phyloP scores from a whole-genome alignment of 129 eudicot species.

The Flaveria bidentis region DNA sequence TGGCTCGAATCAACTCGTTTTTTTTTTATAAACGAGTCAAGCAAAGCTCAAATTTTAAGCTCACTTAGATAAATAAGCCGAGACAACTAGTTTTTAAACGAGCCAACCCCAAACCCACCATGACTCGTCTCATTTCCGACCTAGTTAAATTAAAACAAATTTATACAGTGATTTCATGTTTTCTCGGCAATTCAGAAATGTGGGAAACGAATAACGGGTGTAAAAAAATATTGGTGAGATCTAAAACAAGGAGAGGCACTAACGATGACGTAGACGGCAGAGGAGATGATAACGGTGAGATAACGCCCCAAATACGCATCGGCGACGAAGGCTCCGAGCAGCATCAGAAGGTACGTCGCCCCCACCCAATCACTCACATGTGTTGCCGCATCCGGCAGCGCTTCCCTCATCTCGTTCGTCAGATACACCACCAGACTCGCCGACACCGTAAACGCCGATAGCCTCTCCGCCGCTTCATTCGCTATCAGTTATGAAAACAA shows the following conservation, averaged over 20 bases:
- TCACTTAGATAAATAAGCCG: too few species aligned
- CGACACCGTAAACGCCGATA: conserved; percentile 75
- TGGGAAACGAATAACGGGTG: too few species aligned
- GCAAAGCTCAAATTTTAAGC: too few species aligned
- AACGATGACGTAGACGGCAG: conserved; percentile 69
- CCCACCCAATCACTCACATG: conserved; percentile 95
- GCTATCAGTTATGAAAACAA: conserved; percentile 30
- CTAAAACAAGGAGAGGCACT: not conserved
- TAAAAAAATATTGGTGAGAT: too few species aligned
- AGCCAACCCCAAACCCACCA: too few species aligned
- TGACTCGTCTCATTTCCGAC: too few species aligned
- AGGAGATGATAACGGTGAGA: conserved; percentile 66
- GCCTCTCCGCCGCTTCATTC: conserved; percentile 85
- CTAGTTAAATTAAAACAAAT: too few species aligned
- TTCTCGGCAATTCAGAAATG: too few species aligned
- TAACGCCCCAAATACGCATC: conserved; percentile 93
- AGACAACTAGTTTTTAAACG: too few species aligned
- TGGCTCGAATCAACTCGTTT: too few species aligned
- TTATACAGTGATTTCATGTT: too few species aligned
- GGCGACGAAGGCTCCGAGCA: conserved; percentile 89
- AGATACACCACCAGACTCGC: conserved; percentile 75
- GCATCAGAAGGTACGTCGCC: conserved; percentile 66
- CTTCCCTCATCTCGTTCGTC: conserved; percentile 61
- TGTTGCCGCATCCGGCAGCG: conserved; percentile 80
- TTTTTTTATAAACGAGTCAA: too few species aligned